Evolutionary conservation across 345 rosid genomes (phyloP).

Genomic region (Leavenworthia alabamica): DNA sequence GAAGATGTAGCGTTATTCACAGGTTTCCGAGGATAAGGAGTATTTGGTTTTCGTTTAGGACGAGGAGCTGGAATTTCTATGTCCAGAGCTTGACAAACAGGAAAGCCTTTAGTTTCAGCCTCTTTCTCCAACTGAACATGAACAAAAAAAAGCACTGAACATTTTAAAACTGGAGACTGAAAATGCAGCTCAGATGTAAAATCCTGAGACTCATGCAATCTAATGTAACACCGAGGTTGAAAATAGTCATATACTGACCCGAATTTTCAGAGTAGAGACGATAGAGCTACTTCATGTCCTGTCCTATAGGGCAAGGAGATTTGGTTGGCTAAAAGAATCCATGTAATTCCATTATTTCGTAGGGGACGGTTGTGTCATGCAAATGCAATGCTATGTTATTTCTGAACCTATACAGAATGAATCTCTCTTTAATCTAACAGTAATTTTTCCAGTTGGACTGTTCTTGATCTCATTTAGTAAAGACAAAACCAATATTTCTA

Average conservation of each 20-base stretch:
- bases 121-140: constrained; percentile 83
- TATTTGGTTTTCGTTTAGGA: constrained; percentile 87
- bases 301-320: constrained; percentile 18
- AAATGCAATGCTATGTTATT: constrained; percentile 11
- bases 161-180: background rate
- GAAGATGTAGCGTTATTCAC: constrained; percentile 35
- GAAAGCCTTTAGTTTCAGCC: constrained; percentile 79
- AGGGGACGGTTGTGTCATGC: constrained; percentile 4
- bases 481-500: no score
- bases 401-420: background rate
- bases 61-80: constrained; percentile 98
- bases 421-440: background rate
- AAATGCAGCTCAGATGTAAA: constrained; percentile 19
- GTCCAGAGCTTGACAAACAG: constrained; percentile 68
- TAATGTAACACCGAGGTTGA: constrained; percentile 1
- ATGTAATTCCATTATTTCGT: constrained; percentile 21
- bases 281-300: constrained; percentile 23
- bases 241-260: constrained; percentile 24
- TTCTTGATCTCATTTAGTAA: background rate
- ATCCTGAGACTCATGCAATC: constrained; percentile 10
- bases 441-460: background rate
- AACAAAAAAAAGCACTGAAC: background rate
- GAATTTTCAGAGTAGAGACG: constrained; percentile 18
- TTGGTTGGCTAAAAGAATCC: constrained; percentile 26
- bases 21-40: constrained; percentile 89